Evolutionary conservation across 2,329 filamentous ascomycete species (phyloP).

Genomic region (Dothiorella sarmentorum): DNA sequence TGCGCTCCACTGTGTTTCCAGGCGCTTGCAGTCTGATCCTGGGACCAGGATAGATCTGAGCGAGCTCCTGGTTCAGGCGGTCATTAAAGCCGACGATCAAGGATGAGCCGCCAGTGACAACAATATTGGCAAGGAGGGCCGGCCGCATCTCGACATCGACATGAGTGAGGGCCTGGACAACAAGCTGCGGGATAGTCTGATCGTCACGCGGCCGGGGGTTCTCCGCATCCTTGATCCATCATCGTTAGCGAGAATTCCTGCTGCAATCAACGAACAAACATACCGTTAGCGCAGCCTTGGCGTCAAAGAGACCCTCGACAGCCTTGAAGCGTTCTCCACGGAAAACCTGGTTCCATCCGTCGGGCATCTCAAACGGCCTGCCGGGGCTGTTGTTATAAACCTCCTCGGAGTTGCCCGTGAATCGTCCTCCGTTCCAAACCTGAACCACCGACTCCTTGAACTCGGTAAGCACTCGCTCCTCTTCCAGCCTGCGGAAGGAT

Average conservation of each 20-base stretch:
- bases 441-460: conserved; percentile 98
- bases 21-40: conserved; percentile 86
- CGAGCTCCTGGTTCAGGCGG: conserved; percentile 80
- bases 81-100: conserved; percentile 91
- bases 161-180: conserved; percentile 70
- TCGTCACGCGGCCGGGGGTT: conserved; percentile 59
- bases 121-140: conserved; percentile 80
- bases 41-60: conserved; percentile 75
- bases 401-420: conserved; percentile 67
- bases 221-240: conserved; percentile 38
- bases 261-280: conserved; percentile 17
- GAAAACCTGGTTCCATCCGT: conserved; percentile 95
- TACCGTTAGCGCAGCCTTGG: conserved; percentile 62
- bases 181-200: conserved; percentile 79
- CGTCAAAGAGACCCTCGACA: conserved; percentile 88
- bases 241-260: neutral
- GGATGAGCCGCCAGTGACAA: conserved; percentile 85
- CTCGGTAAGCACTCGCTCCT: conserved; percentile 88
- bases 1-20: conserved; percentile 79
- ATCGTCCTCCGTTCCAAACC: conserved; percentile 77
- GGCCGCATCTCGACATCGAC: conserved; percentile 88
- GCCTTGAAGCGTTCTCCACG: conserved; percentile 81
- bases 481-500: conserved; percentile 78
- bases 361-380: conserved; percentile 92
- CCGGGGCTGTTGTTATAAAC: conserved; percentile 68